Evolutionary conservation across 2,329 filamentous ascomycete species (phyloP), one percentile per base, ranked within the genome.

Genomic region (Stachybotrys elegans): DNA sequence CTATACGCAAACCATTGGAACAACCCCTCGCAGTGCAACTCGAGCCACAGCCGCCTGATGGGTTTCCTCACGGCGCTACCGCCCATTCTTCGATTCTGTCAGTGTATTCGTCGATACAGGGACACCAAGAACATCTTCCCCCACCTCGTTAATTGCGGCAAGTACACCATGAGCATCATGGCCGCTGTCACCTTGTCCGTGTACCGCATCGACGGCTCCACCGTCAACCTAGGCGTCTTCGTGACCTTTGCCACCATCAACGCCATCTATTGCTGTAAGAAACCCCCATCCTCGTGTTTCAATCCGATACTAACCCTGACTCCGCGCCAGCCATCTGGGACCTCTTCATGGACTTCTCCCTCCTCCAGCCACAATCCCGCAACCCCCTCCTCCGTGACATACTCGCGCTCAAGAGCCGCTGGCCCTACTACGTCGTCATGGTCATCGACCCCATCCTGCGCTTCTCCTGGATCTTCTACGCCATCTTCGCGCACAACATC

Each of bases 401-500:
- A 8, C 75, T 93, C 0, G 90, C 84, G 0, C 86, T 93, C 56
- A 92, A 92, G 58, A 74, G 75, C 12, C 73, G 78, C 4, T 93
- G 88, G 84, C 72, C 84, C 34, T 98, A 98, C 71, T 98, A 97
- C 61, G 63, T 67, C 5, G 88, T 93, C 47, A 95, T 97, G 78
- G 56, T 84, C 3, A 49, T 91, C 29, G 90, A 98, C 59, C 86
- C 91, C 0, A 74, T 95, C 5, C 72, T 98, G 17, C 85, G 93
- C 16, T 96, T 95, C 67, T 86, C 88, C 49, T 97, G 93, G 93
- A 84, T 97, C 47, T 87, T 94, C 59, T 97, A 95, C 66, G 84
- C 86, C 51, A 86, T 96, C 48, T 94, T 88, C 62, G 83, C 84
- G 1, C 70, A 84, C 49, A 76, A 95, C 56, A 66, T 84, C 0